Evolutionary conservation across 805 yeast species (phyloP).

Genomic region (Monosporozyma yasuniensis): DNA sequence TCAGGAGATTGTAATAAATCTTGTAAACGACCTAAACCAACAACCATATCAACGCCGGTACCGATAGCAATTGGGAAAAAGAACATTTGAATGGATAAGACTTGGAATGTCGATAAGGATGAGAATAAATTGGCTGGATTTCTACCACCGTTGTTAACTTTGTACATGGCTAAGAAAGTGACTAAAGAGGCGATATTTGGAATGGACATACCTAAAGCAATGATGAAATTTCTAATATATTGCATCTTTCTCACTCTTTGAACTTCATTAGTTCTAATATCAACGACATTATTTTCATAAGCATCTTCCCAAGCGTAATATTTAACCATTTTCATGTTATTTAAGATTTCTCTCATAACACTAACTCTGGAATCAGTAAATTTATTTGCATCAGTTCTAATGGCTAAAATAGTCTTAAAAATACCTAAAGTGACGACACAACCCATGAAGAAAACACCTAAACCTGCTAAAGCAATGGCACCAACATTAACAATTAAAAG

Average conservation of each 20-base stretch:
- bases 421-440: constrained; percentile 34
- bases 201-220: constrained; percentile 57
- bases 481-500: constrained; percentile 63
- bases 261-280: constrained; percentile 56
- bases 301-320: constrained; percentile 89
- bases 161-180: constrained; percentile 39
- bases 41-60: constrained; percentile 56
- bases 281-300: constrained; percentile 47
- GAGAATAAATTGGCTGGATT: constrained; percentile 60
- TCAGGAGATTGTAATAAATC: constrained; percentile 42
- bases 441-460: constrained; percentile 43
- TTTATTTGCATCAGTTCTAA: constrained; percentile 48
- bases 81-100: constrained; percentile 51
- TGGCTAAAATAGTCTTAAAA: constrained; percentile 44
- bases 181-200: constrained; percentile 68
- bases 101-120: constrained; percentile 58
- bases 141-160: constrained; percentile 33
- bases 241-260: constrained; percentile 52
- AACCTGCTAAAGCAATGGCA: constrained; percentile 61
- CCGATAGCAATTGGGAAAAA: constrained; percentile 65
- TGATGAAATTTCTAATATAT: constrained; percentile 50
- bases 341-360: constrained; percentile 68
- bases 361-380: constrained; percentile 73
- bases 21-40: constrained; percentile 53
- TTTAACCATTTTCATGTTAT: constrained; percentile 73